These are phyloP conservation scores for Solanum pennellii DNA, from an alignment of 257 asterid species.

Conservation along the genomic window DNA sequence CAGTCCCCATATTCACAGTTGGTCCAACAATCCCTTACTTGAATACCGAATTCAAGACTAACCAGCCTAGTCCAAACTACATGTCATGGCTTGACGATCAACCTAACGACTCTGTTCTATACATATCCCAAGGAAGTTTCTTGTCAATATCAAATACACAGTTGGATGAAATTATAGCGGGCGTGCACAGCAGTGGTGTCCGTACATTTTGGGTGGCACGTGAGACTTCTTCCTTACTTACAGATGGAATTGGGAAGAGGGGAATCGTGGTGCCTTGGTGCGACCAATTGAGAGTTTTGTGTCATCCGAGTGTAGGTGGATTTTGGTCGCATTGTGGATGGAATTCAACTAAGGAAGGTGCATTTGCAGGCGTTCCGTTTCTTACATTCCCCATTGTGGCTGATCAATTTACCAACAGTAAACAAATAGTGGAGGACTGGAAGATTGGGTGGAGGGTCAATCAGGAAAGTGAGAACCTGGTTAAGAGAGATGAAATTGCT, in stretches of 20 bases:
- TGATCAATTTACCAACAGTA: slow-evolving; percentile 43
- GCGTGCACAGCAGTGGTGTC: slow-evolving; percentile 38
- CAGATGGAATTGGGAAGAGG: slow-evolving; percentile 15
- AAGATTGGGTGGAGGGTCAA: slow-evolving; percentile 44
- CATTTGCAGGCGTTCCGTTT: slow-evolving; percentile 42
- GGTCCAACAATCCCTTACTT: slow-evolving; percentile 60
- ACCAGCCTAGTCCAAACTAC: slow-evolving; percentile 2
- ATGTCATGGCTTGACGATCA: slow-evolving; percentile 59
- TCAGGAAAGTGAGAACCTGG: slow-evolving; percentile 13
- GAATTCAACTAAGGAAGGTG: slow-evolving; percentile 55
- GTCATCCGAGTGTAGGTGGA: slow-evolving; percentile 49
- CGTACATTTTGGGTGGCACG: slow-evolving; percentile 69
- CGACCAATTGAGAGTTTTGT: slow-evolving; percentile 44
- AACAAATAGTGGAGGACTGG: slow-evolving; percentile 60
- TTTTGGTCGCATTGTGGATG: slow-evolving; percentile 83
- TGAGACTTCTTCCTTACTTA: slow-evolving; percentile 35
- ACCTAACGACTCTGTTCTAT: slow-evolving; percentile 44
- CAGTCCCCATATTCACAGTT: slow-evolving; percentile 39
- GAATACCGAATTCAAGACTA: not conserved
- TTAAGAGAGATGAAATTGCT: slow-evolving; percentile 20
- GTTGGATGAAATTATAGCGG: slow-evolving; percentile 48
- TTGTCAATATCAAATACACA: slow-evolving; percentile 42
- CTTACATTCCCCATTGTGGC: slow-evolving; percentile 41
- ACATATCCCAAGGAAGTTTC: slow-evolving; percentile 65
- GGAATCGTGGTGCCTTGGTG: slow-evolving; percentile 52